These are phyloP conservation scores for Taphrina communis DNA, from an alignment of 1,139 yeast genomes.

Conservation along the genomic window DNA sequence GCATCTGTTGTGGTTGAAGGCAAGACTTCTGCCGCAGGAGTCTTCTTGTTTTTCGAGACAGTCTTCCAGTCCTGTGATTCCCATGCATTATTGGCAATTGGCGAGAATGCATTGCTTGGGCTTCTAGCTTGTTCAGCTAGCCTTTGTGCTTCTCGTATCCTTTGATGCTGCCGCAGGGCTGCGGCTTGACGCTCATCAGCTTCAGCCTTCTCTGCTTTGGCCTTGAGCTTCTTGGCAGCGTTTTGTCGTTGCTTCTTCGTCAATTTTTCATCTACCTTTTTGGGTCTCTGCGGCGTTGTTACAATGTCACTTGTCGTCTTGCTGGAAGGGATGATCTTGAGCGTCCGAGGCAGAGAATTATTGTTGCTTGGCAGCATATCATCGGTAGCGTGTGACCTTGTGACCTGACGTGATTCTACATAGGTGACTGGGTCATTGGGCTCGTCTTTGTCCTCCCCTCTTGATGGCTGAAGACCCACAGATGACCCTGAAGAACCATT, in stretches of 20 bases:
- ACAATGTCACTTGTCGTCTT: background rate
- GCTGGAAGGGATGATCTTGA: conserved; percentile 22
- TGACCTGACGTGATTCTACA: background rate
- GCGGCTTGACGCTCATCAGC: conserved; percentile 17
- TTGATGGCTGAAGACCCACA: background rate
- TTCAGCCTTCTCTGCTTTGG: conserved; percentile 31
- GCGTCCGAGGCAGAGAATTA: conserved; percentile 21
- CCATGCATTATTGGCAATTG: conserved; percentile 17
- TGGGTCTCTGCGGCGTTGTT: background rate
- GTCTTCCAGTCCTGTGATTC: conserved; percentile 27
- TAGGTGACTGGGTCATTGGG: background rate
- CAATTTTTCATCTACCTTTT: background rate
- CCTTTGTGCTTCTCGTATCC: conserved; percentile 13
- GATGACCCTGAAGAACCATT: background rate
- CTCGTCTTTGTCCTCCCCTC: conserved; percentile 3
- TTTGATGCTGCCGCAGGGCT: conserved; percentile 17
- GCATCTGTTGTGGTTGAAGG: conserved; percentile 4
- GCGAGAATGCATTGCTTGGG: background rate
- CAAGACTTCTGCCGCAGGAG: background rate
- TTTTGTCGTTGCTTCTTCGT: conserved; percentile 40
- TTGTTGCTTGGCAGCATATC: conserved; percentile 2
- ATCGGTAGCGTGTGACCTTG: conserved; percentile 8
- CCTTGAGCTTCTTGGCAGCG: conserved; percentile 34
- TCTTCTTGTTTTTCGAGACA: conserved; percentile 27
- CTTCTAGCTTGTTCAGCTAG: conserved; percentile 7